phyloP scores from a whole-genome alignment of 2,329 filamentous ascomycete genomes.

The Botrytis fragariae region DNA sequence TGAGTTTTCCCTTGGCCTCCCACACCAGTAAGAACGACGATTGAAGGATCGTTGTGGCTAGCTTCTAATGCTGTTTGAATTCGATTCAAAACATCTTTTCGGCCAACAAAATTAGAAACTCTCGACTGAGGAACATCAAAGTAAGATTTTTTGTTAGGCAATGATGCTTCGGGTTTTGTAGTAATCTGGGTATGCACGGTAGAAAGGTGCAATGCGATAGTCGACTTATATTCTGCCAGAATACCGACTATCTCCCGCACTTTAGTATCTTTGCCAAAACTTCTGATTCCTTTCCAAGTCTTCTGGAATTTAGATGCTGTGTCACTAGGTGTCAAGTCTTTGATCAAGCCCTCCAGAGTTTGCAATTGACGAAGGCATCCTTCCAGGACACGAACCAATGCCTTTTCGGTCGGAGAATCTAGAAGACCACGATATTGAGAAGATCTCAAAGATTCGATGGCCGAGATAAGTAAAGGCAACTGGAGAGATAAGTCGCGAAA shows the following conservation, averaged over 20 bases:
- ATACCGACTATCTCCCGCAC: constrained; percentile 11
- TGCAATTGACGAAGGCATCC: constrained; percentile 12
- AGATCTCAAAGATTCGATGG: neutral
- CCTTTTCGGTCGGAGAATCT: constrained; percentile 1
- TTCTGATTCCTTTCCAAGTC: constrained; percentile 16
- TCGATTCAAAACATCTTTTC: neutral
- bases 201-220: constrained; percentile 15
- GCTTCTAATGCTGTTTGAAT: neutral
- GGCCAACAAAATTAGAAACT: constrained; percentile 9
- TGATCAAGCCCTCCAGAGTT: constrained; percentile 12
- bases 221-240: constrained; percentile 13
- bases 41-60: constrained; percentile 1
- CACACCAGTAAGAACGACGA: constrained; percentile 9
- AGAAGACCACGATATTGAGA: neutral
- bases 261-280: constrained; percentile 18
- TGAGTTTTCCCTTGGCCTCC: constrained; percentile 22
- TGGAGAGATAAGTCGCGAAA: constrained; percentile 9
- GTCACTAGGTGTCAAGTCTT: constrained; percentile 11
- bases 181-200: neutral
- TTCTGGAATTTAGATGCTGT: constrained; percentile 17
- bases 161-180: neutral
- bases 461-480: constrained; percentile 9
- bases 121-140: constrained; percentile 9
- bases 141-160: neutral
- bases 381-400: constrained; percentile 16